Conservation (phyloP, 805 yeast species). For the Schwanniomyces yamadae region DNA sequence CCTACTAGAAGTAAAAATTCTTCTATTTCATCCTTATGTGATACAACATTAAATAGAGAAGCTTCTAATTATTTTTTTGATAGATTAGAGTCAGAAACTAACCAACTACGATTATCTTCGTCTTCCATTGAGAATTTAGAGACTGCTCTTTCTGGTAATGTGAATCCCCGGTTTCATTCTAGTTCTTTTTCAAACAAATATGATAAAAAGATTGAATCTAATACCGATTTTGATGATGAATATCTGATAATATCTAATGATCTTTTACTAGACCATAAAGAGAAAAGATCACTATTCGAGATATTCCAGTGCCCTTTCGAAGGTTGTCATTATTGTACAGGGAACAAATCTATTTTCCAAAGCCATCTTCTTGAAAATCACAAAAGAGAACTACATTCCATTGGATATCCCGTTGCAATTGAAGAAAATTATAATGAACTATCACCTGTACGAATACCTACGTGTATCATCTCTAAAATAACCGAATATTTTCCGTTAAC, state of each 20-base stretch:
- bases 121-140: too few relatives aligned
- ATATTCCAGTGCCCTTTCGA: conserved; percentile 26
- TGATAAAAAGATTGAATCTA: too few relatives aligned
- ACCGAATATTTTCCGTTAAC: conserved; percentile 20
- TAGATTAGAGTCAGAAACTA: too few relatives aligned
- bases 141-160: too few relatives aligned
- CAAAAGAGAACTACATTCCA: conserved; percentile 10
- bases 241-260: conserved; percentile 21
- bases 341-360: conserved; percentile 24
- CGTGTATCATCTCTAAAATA: conserved; percentile 3
- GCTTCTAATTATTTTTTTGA: too few relatives aligned
- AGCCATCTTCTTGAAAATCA: conserved; percentile 25
- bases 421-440: not conserved
- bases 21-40: too few relatives aligned
- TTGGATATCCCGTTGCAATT: conserved; percentile 27
- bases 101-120: too few relatives aligned
- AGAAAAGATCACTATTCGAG: not conserved
- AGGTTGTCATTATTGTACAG: conserved; percentile 27
- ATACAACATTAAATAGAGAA: too few relatives aligned
- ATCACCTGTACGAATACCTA: conserved; percentile 1
- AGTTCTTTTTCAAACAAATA: too few relatives aligned
- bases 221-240: conserved; percentile 21
- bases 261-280: not conserved
- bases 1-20: conserved; percentile 3
- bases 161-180: too few relatives aligned